Conservation (phyloP, 768 basidiomycete species). For the Mycena vitilis region DNA sequence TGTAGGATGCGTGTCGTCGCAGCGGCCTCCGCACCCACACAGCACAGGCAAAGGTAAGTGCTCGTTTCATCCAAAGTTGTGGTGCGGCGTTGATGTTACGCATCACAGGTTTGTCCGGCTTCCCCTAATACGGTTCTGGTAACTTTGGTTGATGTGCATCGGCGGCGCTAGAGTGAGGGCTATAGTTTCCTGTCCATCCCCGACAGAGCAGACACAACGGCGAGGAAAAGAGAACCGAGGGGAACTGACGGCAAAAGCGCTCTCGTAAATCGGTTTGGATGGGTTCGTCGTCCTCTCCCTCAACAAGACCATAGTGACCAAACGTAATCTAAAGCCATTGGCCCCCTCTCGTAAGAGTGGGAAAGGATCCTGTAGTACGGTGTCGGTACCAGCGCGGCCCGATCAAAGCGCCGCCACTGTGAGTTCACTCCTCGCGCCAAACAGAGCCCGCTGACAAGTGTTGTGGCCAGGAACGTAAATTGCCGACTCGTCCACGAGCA, state of each 20-base stretch:
- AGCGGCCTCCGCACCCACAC: background rate
- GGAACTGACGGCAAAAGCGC: constrained; percentile 20
- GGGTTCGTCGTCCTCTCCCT: constrained; percentile 21
- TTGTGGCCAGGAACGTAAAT: constrained; percentile 6
- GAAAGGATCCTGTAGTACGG: constrained; percentile 13
- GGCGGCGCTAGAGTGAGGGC: constrained; percentile 2
- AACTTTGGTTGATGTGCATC: constrained; percentile 10
- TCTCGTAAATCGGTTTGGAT: constrained; percentile 35
- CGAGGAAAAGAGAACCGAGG: constrained; percentile 4
- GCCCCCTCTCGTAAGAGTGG: constrained; percentile 24
- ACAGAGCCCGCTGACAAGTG: background rate
- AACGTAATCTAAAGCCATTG: constrained; percentile 17
- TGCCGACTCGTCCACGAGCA: constrained; percentile 18
- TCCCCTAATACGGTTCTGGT: constrained; percentile 22
- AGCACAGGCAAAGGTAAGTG: constrained; percentile 13
- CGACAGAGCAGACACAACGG: background rate
- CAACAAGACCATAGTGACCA: background rate
- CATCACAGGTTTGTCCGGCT: constrained; percentile 18
- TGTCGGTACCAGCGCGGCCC: constrained; percentile 20
- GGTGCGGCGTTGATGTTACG: constrained; percentile 11
- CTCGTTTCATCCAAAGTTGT: constrained; percentile 11
- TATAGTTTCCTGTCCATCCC: constrained; percentile 20
- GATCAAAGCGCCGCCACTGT: constrained; percentile 22
- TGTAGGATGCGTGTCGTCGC: background rate
- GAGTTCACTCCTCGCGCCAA: background rate